A percentile compares a stretch with the other conserved stretches of the same genome.
phyloP scores from a whole-genome alignment of 1,284 basidiomycete species.

The Cystobasidium slooffiae region DNA sequence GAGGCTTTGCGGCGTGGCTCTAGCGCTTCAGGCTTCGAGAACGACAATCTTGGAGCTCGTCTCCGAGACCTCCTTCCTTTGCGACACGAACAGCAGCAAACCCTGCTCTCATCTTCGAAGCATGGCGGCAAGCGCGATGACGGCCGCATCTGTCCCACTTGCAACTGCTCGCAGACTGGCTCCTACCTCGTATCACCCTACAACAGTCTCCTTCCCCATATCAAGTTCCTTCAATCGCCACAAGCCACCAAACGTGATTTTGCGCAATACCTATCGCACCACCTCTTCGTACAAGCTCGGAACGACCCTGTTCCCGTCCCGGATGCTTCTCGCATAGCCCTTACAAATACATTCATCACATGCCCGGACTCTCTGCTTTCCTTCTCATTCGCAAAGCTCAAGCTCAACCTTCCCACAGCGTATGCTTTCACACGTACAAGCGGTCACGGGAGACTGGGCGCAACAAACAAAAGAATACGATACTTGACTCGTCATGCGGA shows the following conservation, averaged over 20 bases:
- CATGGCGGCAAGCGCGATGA: background rate
- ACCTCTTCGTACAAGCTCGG: slow-evolving; percentile 9
- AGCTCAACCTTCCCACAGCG: slow-evolving; percentile 15
- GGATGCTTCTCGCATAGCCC: background rate
- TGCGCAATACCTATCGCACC: slow-evolving; percentile 15
- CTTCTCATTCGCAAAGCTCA: slow-evolving; percentile 15
- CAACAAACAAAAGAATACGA: slow-evolving; percentile 13
- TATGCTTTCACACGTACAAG: slow-evolving; percentile 35
- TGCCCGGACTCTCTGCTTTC: slow-evolving; percentile 21
- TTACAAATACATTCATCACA: slow-evolving; percentile 6
- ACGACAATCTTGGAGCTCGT: background rate
- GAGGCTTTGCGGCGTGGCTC: slow-evolving; percentile 10
- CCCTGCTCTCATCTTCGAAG: background rate
- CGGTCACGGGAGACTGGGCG: slow-evolving; percentile 9
- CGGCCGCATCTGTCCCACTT: slow-evolving; percentile 6
- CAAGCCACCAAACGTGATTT: slow-evolving; percentile 18
- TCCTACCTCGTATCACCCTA: slow-evolving; percentile 18
- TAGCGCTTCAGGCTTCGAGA: background rate
- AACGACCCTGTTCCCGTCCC: background rate
- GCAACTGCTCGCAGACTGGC: slow-evolving; percentile 4
- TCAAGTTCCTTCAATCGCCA: background rate
- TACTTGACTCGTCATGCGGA: slow-evolving; percentile 22
- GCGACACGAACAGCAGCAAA: background rate
- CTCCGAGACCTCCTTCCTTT: slow-evolving; percentile 1
- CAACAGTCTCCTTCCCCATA: background rate